These are phyloP conservation scores for Candida verbasci DNA, from an alignment of 805 yeast genomes.

Conservation along the genomic window DNA sequence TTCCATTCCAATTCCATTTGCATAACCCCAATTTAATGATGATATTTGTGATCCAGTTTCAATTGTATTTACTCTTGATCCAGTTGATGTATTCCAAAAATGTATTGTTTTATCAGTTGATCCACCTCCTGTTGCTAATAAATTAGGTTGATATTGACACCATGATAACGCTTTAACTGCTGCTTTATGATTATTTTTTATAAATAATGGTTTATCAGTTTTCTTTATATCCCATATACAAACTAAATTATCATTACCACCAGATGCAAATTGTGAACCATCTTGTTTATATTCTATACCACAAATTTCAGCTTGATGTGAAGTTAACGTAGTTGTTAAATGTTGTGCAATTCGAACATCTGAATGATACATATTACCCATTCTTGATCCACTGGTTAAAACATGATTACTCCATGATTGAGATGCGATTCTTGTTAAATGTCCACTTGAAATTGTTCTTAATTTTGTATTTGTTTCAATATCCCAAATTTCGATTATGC, in stretches of 20 bases:
- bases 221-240: conserved; percentile 86
- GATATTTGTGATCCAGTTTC: conserved; percentile 93
- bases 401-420: conserved; percentile 82
- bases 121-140: conserved; percentile 97
- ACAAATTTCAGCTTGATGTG: conserved; percentile 85
- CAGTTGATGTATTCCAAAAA: conserved; percentile 94
- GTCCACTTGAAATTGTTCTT: conserved; percentile 71
- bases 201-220: conserved; percentile 56
- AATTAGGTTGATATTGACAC: conserved; percentile 82
- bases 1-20: conserved; percentile 69
- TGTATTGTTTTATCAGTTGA: conserved; percentile 83
- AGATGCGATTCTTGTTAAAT: conserved; percentile 67
- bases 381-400: conserved; percentile 80
- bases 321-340: conserved; percentile 49
- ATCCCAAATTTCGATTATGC: conserved; percentile 91
- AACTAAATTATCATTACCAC: conserved; percentile 92
- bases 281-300: conserved; percentile 84
- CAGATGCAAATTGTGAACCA: conserved; percentile 82
- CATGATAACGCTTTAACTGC: conserved; percentile 94
- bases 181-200: conserved; percentile 79
- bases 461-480: conserved; percentile 68
- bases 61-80: conserved; percentile 77
- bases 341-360: conserved; percentile 87
- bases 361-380: conserved; percentile 80
- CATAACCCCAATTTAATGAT: conserved; percentile 88